These are phyloP conservation scores for Fraxinus latifolia DNA, from an alignment of 305 asterid species.

Conservation along the genomic window DNA sequence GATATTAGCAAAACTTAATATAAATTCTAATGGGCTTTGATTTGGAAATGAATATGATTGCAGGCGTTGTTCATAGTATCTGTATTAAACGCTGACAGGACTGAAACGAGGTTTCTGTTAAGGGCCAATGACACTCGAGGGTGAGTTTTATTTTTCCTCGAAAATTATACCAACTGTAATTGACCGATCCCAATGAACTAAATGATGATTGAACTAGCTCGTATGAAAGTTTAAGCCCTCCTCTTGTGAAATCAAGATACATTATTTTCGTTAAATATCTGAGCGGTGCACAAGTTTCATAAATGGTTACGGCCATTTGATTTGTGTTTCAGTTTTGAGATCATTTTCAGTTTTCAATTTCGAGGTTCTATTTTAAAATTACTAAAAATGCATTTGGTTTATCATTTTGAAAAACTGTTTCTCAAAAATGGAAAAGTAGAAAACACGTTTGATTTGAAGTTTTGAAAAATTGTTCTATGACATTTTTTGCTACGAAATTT, in stretches of 20 bases:
- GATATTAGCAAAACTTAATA: slow-evolving; percentile 8
- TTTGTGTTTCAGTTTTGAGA: too few species aligned
- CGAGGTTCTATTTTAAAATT: too few species aligned
- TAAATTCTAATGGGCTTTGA: not conserved
- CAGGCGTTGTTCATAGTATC: slow-evolving; percentile 40
- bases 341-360: too few species aligned
- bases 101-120: slow-evolving; percentile 42
- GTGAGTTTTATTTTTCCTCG: slow-evolving; percentile 32
- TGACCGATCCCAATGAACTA: not conserved
- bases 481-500: too few species aligned
- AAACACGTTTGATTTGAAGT: too few species aligned
- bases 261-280: too few species aligned
- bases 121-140: slow-evolving; percentile 39
- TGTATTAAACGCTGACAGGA: slow-evolving; percentile 38
- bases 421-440: too few species aligned
- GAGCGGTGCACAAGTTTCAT: not conserved
- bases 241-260: not conserved
- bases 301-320: not conserved
- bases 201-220: not conserved
- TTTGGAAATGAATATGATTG: slow-evolving; percentile 16
- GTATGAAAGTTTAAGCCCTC: not conserved
- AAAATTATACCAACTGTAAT: not conserved
- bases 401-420: too few species aligned
- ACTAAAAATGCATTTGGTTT: too few species aligned
- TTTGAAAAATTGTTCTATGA: too few species aligned